Percentiles rank a stretch among this genome's conserved stretches.
phyloP scores from a whole-genome alignment of 805 yeast genomes.

The Ogataea glucozyma region DNA sequence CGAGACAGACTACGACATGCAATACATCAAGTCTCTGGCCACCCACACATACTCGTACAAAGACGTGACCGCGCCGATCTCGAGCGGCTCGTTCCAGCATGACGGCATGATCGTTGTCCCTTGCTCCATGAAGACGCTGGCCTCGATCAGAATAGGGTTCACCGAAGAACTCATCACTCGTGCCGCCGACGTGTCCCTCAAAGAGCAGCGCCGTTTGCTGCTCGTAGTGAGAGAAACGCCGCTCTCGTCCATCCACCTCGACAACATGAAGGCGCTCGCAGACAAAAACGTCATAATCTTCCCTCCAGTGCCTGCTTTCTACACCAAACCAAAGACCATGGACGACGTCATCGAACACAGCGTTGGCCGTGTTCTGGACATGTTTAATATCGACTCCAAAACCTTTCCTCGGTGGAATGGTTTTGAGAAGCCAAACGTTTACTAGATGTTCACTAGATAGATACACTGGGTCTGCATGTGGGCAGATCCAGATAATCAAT shows the following conservation, averaged over 20 bases:
- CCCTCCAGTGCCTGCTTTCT: conserved; percentile 34
- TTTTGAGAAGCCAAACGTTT: conserved; percentile 11
- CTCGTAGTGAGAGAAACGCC: conserved; percentile 34
- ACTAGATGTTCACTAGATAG: too few species aligned
- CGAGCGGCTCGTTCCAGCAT: conserved; percentile 32
- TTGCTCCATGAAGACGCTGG: conserved; percentile 33
- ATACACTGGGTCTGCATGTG: too few species aligned
- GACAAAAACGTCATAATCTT: conserved; percentile 27
- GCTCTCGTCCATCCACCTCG: conserved; percentile 31
- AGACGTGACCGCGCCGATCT: conserved; percentile 33
- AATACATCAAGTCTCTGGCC: conserved; percentile 24
- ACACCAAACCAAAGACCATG: conserved; percentile 28
- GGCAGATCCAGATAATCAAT: too few species aligned
- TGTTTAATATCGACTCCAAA: conserved; percentile 27
- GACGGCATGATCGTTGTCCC: conserved; percentile 37
- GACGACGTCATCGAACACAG: conserved; percentile 32
- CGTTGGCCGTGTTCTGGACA: conserved; percentile 29
- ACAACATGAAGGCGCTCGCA: conserved; percentile 28
- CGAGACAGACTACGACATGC: conserved; percentile 26
- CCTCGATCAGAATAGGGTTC: conserved; percentile 31
- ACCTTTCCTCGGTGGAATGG: conserved; percentile 34
- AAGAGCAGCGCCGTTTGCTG: conserved; percentile 28
- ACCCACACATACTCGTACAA: conserved; percentile 22
- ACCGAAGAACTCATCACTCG: conserved; percentile 32
- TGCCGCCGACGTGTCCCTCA: conserved; percentile 34